Percentiles rank a stretch among this genome's conserved stretches.
These are phyloP conservation scores for Conoideocrella luteorostrata DNA, from an alignment of 2,329 filamentous ascomycete species.

Conservation along the genomic window DNA sequence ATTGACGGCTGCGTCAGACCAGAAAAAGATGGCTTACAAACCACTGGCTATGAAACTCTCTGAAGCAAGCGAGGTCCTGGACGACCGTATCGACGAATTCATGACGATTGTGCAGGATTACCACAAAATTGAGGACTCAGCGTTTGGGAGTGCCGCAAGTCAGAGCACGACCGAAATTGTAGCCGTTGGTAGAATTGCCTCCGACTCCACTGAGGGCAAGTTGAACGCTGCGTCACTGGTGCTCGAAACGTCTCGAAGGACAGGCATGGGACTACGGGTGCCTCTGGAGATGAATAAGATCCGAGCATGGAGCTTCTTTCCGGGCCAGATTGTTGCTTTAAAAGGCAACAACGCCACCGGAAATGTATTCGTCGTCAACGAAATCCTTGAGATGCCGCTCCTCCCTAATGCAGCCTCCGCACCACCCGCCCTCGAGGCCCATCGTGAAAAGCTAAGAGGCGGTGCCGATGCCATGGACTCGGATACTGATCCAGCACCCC, in stretches of 20 bases:
- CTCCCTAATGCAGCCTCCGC: conserved; percentile 69
- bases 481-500: conserved; percentile 48
- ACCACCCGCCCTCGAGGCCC: conserved; percentile 56
- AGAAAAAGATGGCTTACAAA: conserved; percentile 86
- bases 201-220: conserved; percentile 77
- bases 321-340: conserved; percentile 86
- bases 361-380: conserved; percentile 70
- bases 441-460: conserved; percentile 63
- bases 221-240: conserved; percentile 81
- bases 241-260: conserved; percentile 78
- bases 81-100: conserved; percentile 93
- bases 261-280: conserved; percentile 74
- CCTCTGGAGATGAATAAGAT: conserved; percentile 70
- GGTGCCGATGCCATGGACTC: conserved; percentile 57
- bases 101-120: conserved; percentile 65
- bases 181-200: conserved; percentile 86
- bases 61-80: conserved; percentile 85
- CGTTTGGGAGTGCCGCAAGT: conserved; percentile 79
- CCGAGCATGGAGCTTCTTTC: conserved; percentile 74
- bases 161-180: conserved; percentile 83
- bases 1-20: conserved; percentile 77
- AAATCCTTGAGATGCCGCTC: conserved; percentile 69
- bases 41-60: conserved; percentile 92
- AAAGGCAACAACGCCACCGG: conserved; percentile 83
- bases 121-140: conserved; percentile 68